Evolutionary conservation across 345 rosid species (phyloP).

Genomic region (Acer yangbiense): DNA sequence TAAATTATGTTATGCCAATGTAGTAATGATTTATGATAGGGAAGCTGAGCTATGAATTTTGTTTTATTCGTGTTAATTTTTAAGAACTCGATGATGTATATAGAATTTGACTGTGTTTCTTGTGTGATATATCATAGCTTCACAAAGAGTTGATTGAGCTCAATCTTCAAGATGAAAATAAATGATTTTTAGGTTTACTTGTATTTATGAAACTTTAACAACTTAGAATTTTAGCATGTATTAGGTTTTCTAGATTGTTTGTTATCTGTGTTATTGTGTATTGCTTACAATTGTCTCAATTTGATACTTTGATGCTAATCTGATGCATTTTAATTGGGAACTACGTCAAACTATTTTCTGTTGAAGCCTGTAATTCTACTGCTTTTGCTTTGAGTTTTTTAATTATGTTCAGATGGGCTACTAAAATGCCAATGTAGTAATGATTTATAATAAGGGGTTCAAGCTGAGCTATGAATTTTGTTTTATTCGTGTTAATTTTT

Average conservation of each 20-base stretch:
- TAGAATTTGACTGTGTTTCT: constrained; percentile 8
- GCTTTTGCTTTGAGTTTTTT: neutral
- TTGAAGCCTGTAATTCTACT: neutral
- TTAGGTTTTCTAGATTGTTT: neutral
- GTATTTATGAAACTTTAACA: neutral
- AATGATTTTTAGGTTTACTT: neutral
- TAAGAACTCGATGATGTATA: neutral
- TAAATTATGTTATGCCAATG: neutral
- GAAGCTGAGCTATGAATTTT: too few relatives aligned
- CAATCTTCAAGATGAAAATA: neutral
- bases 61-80: too few relatives aligned
- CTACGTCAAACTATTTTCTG: neutral
- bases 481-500: too few relatives aligned
- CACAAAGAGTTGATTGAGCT: constrained; percentile 55
- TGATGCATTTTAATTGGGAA: neutral
- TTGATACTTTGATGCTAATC: neutral
- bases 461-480: too few relatives aligned
- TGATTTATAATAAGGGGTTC: neutral
- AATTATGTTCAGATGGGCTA: neutral
- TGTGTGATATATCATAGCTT: constrained; percentile 40
- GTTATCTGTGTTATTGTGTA: neutral
- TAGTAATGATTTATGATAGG: neutral
- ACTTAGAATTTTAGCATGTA: neutral
- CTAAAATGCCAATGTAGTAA: neutral
- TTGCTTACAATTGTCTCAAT: too few relatives aligned